Percentiles rank a stretch among this genome's conserved stretches.
These are phyloP conservation scores for Candida morakotiae DNA, from an alignment of 805 yeast genomes.

Conservation along the genomic window DNA sequence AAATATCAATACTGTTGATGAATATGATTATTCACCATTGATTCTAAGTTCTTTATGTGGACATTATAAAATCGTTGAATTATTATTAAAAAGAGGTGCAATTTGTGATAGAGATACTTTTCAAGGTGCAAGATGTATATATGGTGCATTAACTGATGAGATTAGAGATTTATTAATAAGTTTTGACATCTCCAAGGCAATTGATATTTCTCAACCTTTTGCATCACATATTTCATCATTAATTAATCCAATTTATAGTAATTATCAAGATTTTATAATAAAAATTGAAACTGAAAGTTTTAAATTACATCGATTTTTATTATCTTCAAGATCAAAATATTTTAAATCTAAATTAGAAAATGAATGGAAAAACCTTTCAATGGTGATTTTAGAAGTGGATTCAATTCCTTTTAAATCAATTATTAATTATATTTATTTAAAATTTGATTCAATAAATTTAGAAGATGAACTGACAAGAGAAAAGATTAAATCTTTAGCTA, in stretches of 20 bases:
- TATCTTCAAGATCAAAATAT: constrained; percentile 31
- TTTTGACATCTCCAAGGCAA: constrained; percentile 64
- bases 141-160: constrained; percentile 70
- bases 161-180: constrained; percentile 56
- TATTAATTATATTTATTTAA: constrained; percentile 28
- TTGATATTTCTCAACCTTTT: constrained; percentile 67
- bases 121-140: constrained; percentile 71
- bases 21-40: constrained; percentile 73
- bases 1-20: constrained; percentile 52
- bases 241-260: constrained; percentile 19
- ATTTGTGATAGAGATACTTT: constrained; percentile 77
- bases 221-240: constrained; percentile 63
- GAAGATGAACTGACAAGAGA: constrained; percentile 14
- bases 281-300: constrained; percentile 16
- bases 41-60: constrained; percentile 75
- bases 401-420: constrained; percentile 19
- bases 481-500: constrained; percentile 26
- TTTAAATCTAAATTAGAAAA: constrained; percentile 16
- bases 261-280: constrained; percentile 30
- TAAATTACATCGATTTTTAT: constrained; percentile 24
- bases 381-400: constrained; percentile 15
- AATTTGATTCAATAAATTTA: constrained; percentile 25
- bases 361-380: constrained; percentile 16
- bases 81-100: constrained; percentile 62
- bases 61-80: constrained; percentile 57